Base-by-base conservation (phyloP, 257 asterid species). In the Mitragyna speciosa region DNA sequence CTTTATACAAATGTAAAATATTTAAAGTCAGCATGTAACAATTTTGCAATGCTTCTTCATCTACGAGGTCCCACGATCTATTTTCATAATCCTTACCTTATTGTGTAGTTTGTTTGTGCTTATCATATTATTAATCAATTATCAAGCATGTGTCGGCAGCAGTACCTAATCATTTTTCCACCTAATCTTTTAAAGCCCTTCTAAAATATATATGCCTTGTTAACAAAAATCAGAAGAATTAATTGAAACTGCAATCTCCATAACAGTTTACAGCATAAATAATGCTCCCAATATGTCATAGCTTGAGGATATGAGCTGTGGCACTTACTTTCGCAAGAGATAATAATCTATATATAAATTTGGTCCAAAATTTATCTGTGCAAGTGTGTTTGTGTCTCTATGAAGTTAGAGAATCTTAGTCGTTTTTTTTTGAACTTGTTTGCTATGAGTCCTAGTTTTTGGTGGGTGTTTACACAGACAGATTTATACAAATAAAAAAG, bases 61-160 rank as follows among this genome's bases (percentile, higher is more conserved):
- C 67, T 61, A 61, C 31, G 28, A 64, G 47, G 71, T 66, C 45
- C 71, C 71, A 31, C 71, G 5, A 15, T 5, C 11, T 3, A 66
- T 66, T 17, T 66, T 43, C 47, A 30, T 15, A 66, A 12, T 66
- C 63, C 31, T 66, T 12, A 20, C 5, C 15, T 66, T 31, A 28
- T 7, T 33, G 45, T 36, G 24, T 19, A 67, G 47, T 19, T 36
- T 67, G 72, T 48, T 33, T 31, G 72, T 67, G 72, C 48, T 31
- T 15, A 67, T 67, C 72, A 67, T 33, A 15, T 47, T 33, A 6
- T 4, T 67, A 14, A 67, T 33, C 48, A 31, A 67, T 67, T 19
- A 67, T 67, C 48, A 67, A 31, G 47, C 26, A 33, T 66, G 72
- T 67, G 72, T 67, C 72, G 72, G 72, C 47, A 67, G 72, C 72